Conservation (phyloP, 208 protist species). For the Acanthamoeba royreba region DNA sequence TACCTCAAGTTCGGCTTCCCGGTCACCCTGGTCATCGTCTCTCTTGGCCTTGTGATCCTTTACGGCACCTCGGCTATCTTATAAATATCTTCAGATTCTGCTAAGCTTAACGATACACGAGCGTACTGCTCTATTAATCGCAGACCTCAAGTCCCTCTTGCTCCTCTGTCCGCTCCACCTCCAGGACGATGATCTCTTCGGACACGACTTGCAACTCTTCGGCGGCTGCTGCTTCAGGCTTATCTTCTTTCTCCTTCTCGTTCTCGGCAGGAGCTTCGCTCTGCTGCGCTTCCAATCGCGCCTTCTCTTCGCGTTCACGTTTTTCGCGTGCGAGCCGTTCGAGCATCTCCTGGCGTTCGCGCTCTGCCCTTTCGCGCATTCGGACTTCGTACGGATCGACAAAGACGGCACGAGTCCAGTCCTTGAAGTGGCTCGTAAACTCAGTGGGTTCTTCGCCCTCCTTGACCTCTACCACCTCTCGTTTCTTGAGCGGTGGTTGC, state of each 20-base stretch:
- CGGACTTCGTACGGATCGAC: slow-evolving; percentile 37
- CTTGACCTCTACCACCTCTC: background rate
- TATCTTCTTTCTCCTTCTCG: too few relatives aligned
- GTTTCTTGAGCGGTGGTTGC: background rate
- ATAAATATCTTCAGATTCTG: too few relatives aligned
- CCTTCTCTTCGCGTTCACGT: background rate
- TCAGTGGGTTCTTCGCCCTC: background rate
- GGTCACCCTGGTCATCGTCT: background rate
- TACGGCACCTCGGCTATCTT: background rate
- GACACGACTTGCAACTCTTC: too few relatives aligned
- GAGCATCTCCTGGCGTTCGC: background rate
- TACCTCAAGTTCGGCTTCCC: background rate
- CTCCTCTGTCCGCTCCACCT: too few relatives aligned
- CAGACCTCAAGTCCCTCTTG: too few relatives aligned
- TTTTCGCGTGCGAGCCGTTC: background rate
- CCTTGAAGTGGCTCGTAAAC: slow-evolving; percentile 18
- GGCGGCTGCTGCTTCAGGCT: too few relatives aligned
- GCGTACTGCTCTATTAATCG: too few relatives aligned
- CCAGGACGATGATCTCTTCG: too few relatives aligned
- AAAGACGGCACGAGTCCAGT: slow-evolving; percentile 21
- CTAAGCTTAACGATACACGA: too few relatives aligned
- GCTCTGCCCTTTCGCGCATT: background rate
- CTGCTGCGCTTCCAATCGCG: background rate
- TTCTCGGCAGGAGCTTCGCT: too few relatives aligned
- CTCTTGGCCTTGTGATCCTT: background rate